A percentile compares a stretch with the other conserved stretches of the same genome.
Conservation (phyloP, 352 stramenopile genomes). For the Phytophthora pistaciae region DNA sequence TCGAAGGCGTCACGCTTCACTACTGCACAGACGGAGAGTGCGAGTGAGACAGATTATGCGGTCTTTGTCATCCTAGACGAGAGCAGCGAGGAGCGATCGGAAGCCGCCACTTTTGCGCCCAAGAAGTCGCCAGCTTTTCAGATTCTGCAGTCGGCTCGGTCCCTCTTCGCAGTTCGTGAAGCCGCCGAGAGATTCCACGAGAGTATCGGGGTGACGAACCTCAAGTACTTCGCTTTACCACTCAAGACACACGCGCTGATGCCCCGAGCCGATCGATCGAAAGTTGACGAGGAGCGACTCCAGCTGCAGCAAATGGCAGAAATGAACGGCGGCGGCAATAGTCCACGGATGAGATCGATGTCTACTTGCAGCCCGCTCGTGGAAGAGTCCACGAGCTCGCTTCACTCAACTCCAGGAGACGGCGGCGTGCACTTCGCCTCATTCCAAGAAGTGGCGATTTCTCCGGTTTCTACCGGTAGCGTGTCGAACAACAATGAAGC, state of each 20-base stretch:
- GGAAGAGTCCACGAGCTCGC: conserved; percentile 18
- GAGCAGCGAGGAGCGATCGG: conserved; percentile 7
- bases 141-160: conserved; percentile 27
- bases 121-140: conserved; percentile 42
- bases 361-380: not conserved
- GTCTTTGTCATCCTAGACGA: conserved; percentile 34
- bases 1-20: conserved; percentile 10
- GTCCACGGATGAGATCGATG: not conserved
- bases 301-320: conserved; percentile 39
- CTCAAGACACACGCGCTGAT: conserved; percentile 55
- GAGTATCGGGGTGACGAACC: not conserved
- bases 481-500: not conserved
- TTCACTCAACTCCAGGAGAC: conserved; percentile 11
- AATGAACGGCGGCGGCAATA: conserved; percentile 6
- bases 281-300: conserved; percentile 40
- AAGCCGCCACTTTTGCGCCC: not conserved
- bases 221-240: conserved; percentile 40
- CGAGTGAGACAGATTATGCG: conserved; percentile 42
- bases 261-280: conserved; percentile 32
- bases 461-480: not conserved
- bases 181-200: conserved; percentile 15
- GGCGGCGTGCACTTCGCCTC: conserved; percentile 38
- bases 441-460: conserved; percentile 43
- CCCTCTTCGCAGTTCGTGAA: conserved; percentile 22
- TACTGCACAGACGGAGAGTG: conserved; percentile 13